Base-by-base conservation (phyloP, 169 alveolate species). In the Plasmodium vinckei region DNA sequence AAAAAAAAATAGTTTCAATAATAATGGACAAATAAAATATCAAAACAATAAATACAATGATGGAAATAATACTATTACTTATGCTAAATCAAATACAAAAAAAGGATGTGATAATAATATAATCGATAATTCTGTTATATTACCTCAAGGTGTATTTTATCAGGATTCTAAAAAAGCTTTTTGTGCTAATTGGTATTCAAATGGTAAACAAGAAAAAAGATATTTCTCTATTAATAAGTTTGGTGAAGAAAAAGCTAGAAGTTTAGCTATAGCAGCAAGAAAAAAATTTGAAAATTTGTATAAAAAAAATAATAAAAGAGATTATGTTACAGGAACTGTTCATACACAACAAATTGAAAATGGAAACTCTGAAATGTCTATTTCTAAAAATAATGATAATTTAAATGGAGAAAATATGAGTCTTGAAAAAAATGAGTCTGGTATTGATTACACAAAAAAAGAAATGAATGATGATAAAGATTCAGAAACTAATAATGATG, bases 121-220 rank as follows among this genome's bases (percentile, higher is more conserved):
- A 47, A n/a, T 59, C 6, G 87, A 86, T 5, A 17, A 19, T 0
- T 69, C 91, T 12, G 87, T 86, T n/a, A 69, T 65, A 42, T 63
- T 86, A 53, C 91, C 91, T 10, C 91, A 86, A 39, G 91, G 91
- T 5, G 91, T 86, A 0, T 86, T 86, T 23, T 86, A 86, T 47
- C 91, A 86, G 25, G 91, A 86, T 72, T 86, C 91, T 2, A 86
- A 86, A 23, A 86, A 86, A 69, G 91, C 91, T 2, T 86, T 86
- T 54, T 86, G 91, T 86, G 96, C 96, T 5, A 94, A 94, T 19
- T 94, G 96, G 96, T 94, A 94, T 56, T 94, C 93, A 13, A 94
- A 94, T 89, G 94, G 96, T 56, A 94, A 94, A 87, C 92, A 94
- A 72, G 94, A 92, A 92, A 94, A 94, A 64, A 47, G 95, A 27